These are phyloP conservation scores for Bolboschoenus planiculmis DNA, from an alignment of 176 grass and related monocot species.

Conservation along the genomic window DNA sequence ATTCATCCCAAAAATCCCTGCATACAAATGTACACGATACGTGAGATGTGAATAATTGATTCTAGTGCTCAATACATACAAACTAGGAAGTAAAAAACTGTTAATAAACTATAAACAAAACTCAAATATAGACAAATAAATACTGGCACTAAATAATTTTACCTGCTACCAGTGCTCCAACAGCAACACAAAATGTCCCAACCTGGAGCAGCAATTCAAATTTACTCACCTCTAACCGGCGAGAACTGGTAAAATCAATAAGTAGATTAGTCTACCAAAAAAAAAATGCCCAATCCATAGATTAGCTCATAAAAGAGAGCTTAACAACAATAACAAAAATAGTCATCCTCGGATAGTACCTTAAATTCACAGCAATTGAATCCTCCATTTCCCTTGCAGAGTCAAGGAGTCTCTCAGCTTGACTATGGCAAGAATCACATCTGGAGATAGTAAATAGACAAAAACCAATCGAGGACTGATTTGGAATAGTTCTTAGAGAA, in stretches of 20 bases:
- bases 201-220: constrained; percentile 96
- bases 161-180: constrained; percentile 95
- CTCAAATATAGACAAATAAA: no score
- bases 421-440: constrained; percentile 97
- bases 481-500: neutral
- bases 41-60: neutral
- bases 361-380: constrained; percentile 95
- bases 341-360: constrained; percentile 26
- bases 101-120: neutral
- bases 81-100: neutral
- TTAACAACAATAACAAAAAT: neutral
- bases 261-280: constrained; percentile 22
- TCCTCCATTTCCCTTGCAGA: constrained; percentile 99
- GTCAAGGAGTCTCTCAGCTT: constrained; percentile 94
- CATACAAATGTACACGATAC: neutral
- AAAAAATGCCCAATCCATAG: neutral
- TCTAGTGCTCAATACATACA: neutral
- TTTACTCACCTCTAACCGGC: constrained; percentile 85
- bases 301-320: neutral
- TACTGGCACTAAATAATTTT: constrained; percentile 20
- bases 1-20: constrained; percentile 99
- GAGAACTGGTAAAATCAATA: constrained; percentile 53
- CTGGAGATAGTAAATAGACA: constrained; percentile 34
- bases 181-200: constrained; percentile 83
- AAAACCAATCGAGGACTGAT: neutral